These are phyloP conservation scores for Calonectria naviculata DNA, from an alignment of 2,329 filamentous ascomycete species.

Conservation along the genomic window DNA sequence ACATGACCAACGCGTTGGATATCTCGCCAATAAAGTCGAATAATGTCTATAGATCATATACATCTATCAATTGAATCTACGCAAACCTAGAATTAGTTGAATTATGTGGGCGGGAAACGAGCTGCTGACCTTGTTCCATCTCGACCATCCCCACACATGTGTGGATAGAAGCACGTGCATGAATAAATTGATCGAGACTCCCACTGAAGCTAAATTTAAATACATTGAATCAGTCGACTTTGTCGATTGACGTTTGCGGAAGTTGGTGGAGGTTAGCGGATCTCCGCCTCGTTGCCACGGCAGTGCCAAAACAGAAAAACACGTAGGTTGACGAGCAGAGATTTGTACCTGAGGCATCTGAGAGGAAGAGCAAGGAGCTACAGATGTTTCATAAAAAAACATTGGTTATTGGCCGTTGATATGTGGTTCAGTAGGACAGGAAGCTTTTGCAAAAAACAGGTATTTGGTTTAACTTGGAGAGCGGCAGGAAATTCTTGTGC, in stretches of 20 bases:
- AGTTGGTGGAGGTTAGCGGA: neutral
- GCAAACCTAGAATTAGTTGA: too few species aligned
- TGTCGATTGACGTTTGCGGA: neutral
- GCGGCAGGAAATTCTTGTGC: too few species aligned
- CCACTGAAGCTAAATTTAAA: neutral
- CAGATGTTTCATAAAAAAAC: neutral
- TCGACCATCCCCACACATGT: too few species aligned
- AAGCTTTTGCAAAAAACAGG: too few species aligned
- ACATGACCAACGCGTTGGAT: too few species aligned
- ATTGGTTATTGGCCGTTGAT: too few species aligned
- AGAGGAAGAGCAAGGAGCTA: neutral
- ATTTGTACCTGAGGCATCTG: neutral
- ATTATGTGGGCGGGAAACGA: neutral
- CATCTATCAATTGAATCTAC: neutral
- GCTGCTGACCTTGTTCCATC: neutral
- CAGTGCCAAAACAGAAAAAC: neutral
- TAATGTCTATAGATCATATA: neutral
- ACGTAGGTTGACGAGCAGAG: neutral
- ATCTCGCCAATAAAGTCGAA: too few species aligned
- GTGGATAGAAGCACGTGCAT: too few species aligned
- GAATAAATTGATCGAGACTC: neutral
- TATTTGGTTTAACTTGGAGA: too few species aligned
- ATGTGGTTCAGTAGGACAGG: too few species aligned
- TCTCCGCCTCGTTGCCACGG: neutral
- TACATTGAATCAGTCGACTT: too few species aligned